These are phyloP conservation scores for Phytophthora fragariae DNA, from an alignment of 352 stramenopile species.

Conservation along the genomic window DNA sequence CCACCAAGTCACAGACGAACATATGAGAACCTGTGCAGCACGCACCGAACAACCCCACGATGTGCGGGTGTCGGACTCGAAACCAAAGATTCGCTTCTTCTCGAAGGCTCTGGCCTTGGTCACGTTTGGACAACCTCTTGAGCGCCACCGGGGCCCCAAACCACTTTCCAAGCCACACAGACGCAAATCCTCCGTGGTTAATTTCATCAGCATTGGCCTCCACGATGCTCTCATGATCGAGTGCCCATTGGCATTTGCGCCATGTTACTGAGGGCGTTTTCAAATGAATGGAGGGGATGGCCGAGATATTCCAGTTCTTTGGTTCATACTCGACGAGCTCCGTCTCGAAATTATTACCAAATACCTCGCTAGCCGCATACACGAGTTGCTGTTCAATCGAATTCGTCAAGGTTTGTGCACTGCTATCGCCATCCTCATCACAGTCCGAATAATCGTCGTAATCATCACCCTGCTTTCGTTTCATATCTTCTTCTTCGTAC, in stretches of 20 bases:
- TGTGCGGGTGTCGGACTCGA: slow-evolving; percentile 39
- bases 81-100: slow-evolving; percentile 39
- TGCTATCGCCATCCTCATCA: background rate
- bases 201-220: background rate
- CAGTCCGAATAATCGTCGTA: background rate
- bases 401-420: background rate
- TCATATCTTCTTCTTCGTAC: background rate
- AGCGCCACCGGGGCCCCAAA: slow-evolving; percentile 17
- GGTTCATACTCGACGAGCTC: background rate
- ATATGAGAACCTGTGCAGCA: slow-evolving; percentile 21
- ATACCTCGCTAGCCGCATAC: background rate
- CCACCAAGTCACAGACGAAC: slow-evolving; percentile 30
- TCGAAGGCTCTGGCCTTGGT: slow-evolving; percentile 13
- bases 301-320: background rate
- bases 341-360: background rate
- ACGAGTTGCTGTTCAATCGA: background rate
- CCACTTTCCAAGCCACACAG: slow-evolving; percentile 13
- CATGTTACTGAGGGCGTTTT: background rate
- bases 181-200: background rate
- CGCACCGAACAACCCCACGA: slow-evolving; percentile 40
- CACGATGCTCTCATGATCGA: background rate
- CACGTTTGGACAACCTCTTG: slow-evolving; percentile 16
- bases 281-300: background rate
- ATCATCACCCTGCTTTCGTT: background rate
- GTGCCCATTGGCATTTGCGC: background rate